Conservation (phyloP, 1,284 basidiomycete genomes). For the Paramarasmius palmivorus region DNA sequence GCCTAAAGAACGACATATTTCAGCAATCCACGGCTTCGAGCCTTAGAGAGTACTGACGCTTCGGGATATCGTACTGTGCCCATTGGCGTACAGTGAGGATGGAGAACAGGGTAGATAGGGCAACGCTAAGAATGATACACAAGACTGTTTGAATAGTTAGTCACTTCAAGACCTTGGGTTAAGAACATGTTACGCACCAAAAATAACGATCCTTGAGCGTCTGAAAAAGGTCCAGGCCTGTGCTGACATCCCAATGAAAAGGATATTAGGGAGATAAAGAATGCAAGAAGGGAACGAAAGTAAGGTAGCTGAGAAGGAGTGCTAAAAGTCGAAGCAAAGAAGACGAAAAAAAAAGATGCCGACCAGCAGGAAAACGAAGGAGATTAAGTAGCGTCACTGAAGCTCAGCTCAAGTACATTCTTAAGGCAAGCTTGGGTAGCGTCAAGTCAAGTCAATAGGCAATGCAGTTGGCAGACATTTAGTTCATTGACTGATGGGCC, state of each 20-base stretch:
- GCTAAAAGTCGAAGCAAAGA: not conserved
- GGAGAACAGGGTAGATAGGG: constrained; percentile 37
- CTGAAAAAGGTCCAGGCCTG: constrained; percentile 29
- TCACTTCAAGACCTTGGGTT: not conserved
- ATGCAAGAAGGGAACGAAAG: constrained; percentile 21
- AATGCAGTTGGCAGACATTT: not conserved
- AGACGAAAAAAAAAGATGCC: constrained; percentile 3
- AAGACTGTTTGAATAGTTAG: constrained; percentile 32
- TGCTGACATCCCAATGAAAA: constrained; percentile 20
- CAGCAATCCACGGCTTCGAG: not conserved
- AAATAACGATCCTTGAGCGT: constrained; percentile 20
- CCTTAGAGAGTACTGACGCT: constrained; percentile 34
- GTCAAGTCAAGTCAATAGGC: not conserved
- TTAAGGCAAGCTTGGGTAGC: too few relatives aligned
- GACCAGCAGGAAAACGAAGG: constrained; percentile 1
- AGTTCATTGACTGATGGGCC: not conserved
- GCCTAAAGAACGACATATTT: constrained; percentile 27
- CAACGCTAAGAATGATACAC: constrained; percentile 37
- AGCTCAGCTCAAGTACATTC: not conserved
- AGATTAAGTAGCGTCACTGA: not conserved
- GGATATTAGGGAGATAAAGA: constrained; percentile 15
- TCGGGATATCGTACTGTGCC: constrained; percentile 31
- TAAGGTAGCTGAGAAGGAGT: not conserved
- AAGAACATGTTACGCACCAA: constrained; percentile 21
- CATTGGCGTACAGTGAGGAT: constrained; percentile 42